Evolutionary conservation across 2,329 filamentous ascomycete species (phyloP), one percentile per base, ranked within the genome.

Genomic region (Trematosphaeria pertusa): DNA sequence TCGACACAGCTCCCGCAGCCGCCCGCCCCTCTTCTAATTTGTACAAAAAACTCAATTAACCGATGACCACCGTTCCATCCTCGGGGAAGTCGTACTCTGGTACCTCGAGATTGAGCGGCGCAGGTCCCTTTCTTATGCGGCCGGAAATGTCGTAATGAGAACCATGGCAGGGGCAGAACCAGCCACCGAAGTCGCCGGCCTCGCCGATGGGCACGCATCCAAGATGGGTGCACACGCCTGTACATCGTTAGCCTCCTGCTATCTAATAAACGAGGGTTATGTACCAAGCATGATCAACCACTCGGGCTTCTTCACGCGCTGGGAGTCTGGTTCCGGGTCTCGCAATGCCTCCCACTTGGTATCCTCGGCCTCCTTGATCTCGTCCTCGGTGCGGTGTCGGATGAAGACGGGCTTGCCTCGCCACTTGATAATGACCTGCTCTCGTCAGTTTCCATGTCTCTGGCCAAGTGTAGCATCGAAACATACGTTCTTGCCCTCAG

Each of bases 81-180:
- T 93, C 88, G 56, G 90, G 86, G 85, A 99, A 97, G 69, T 89
- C 90, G 82, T 97, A 96, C 69, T 78, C 75, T 61, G 93, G 94
- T 62, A 97, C 86, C 81, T 97, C 94, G 73, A 99, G 86, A 84
- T 99, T 99, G 71, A 99, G 85, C 61, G 94, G 94, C 54, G 94
- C 94, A 57, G 94, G 94, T 61, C 94, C 94, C 85, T 90, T 97
- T 82, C 94, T 87, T 84, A 96, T 90, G 78, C 94, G 91, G 75
- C 94, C 94, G 58, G 92, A 97, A 76, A 99, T 97, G 76, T 99
- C 94, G 86, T 99, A 99, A 84, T 99, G 94, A 65, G 92, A 97
- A 77, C 94, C 94, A 85, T 99, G 94, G 89, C 94, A 99, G 61
- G 94, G 94, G 83, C 94, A 99, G 88, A 99, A 99, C 94, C 94